These are phyloP conservation scores for Leishmania guyanensis DNA, from an alignment of 208 protist species.

Conservation along the genomic window DNA sequence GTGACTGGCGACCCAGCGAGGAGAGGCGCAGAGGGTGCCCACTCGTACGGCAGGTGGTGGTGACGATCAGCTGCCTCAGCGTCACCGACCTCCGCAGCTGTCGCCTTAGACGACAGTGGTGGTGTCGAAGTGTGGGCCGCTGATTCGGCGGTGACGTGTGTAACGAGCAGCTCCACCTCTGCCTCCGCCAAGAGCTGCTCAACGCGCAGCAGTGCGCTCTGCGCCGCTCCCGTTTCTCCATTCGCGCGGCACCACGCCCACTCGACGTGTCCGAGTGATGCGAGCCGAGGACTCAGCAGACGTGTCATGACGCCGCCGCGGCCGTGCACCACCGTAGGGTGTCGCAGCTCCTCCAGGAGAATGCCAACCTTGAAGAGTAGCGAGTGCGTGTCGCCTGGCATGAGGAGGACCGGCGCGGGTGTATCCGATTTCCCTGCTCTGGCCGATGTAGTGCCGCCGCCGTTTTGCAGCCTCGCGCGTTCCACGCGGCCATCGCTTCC, in stretches of 20 bases:
- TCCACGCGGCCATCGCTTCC: not conserved
- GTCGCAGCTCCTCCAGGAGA: slow-evolving; percentile 35
- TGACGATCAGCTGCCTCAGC: not conserved
- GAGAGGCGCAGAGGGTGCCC: not conserved
- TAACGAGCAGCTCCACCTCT: slow-evolving; percentile 37
- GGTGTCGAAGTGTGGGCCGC: not conserved
- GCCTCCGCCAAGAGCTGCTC: slow-evolving; percentile 29
- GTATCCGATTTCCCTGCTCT: not conserved
- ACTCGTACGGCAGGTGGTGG: not conserved
- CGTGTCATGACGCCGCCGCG: slow-evolving; percentile 15
- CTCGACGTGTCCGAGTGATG: slow-evolving; percentile 51
- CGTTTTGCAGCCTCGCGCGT: not conserved
- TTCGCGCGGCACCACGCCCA: slow-evolving; percentile 58
- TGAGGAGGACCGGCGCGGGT: slow-evolving; percentile 6
- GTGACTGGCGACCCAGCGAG: slow-evolving; percentile 37
- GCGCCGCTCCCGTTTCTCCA: slow-evolving; percentile 53
- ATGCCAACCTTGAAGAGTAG: slow-evolving; percentile 43
- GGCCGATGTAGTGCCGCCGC: not conserved
- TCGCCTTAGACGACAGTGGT: not conserved
- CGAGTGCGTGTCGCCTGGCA: slow-evolving; percentile 44
- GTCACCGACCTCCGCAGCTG: not conserved
- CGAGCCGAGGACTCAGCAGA: slow-evolving; percentile 23
- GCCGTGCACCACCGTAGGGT: slow-evolving; percentile 28
- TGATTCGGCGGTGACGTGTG: not conserved
- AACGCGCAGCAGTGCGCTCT: slow-evolving; percentile 38